Base-by-base conservation (phyloP, 441 rosid species). In the Arabidopsis lyrata region DNA sequence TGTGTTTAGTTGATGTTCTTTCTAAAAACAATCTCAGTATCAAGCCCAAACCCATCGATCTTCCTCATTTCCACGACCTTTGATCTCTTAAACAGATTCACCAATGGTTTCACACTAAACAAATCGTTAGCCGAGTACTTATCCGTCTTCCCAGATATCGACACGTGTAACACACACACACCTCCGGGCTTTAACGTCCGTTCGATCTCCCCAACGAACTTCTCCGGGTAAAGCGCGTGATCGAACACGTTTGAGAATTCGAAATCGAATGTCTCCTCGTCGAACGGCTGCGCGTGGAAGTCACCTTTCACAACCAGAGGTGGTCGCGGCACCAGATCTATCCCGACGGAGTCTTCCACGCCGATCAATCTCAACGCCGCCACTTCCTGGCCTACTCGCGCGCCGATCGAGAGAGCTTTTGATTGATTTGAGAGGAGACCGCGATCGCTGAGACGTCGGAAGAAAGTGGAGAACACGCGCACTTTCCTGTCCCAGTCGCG, bases 241-340 rank as follows among this genome's bases (percentile, higher is more conserved):
- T 92, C 99, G 71, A 94, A 94, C 79, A 87, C 95, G 81, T 92
- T 94, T 0, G 99, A 92, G 85, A 94, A 94, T 57, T 94, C 97
- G 60, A 94, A 90, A 76, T 92, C 94, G 78, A 94, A 94, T 0
- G 82, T 87, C 8, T 75, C 88, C 47, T 85, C 80, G 0, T 68
- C 80, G 74, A 94, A 94, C 15, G 97, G 97, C 81, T 92, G 99
- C 14, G 65, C 76, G 73, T 94, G 99, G 78, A 94, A 90, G 81
- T 94, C 97, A 1, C 97, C 99, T 63, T 78, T 32, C 0, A 92
- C 53, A 11, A 94, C 97, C 3, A 90, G 79, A 56, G 99, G 97
- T 7, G 97, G 97, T 42, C 45, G 75, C 2, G 97, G 91, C 27
- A 92, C 95, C 32, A 94, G 87, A 73, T 94, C 98, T 66, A 94